phyloP scores from a whole-genome alignment of 495 filamentous ascomycete species.

The Daldinia decipiens region DNA sequence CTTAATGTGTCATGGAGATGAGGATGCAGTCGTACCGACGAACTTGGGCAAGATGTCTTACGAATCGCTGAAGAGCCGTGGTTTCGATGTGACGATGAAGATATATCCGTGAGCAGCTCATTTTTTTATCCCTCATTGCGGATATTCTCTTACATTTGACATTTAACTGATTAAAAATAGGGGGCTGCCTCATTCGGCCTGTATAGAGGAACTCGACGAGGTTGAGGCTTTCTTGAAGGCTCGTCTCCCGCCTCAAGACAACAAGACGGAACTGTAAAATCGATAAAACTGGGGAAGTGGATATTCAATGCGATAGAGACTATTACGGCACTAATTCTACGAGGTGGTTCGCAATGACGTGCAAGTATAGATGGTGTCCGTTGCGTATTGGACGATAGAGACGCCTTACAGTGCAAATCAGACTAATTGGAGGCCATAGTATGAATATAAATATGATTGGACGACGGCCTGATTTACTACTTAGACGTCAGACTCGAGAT shows the following conservation, averaged over 20 bases:
- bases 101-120: constrained; percentile 70
- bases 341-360: not conserved
- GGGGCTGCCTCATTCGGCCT: constrained; percentile 78
- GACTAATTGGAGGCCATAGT: constrained; percentile 10
- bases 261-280: constrained; percentile 54
- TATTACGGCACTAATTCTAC: not conserved
- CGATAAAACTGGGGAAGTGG: not conserved
- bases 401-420: constrained; percentile 6
- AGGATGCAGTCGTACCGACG: constrained; percentile 75
- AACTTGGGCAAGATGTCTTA: constrained; percentile 73
- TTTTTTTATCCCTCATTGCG: not conserved
- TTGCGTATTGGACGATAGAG: not conserved
- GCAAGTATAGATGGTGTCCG: not conserved
- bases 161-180: constrained; percentile 51
- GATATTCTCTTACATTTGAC: not conserved
- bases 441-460: constrained; percentile 6
- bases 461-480: constrained; percentile 1
- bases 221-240: constrained; percentile 79
- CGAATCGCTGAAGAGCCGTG: constrained; percentile 69
- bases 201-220: constrained; percentile 81
- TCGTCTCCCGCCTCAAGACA: constrained; percentile 64
- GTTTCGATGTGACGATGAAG: constrained; percentile 77
- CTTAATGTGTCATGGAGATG: constrained; percentile 86
- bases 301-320: not conserved
- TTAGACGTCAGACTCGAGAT: not conserved